A percentile compares a stretch with the other conserved stretches of the same genome.
phyloP scores from a whole-genome alignment of 257 asterid genomes.

The Eucommia ulmoides region DNA sequence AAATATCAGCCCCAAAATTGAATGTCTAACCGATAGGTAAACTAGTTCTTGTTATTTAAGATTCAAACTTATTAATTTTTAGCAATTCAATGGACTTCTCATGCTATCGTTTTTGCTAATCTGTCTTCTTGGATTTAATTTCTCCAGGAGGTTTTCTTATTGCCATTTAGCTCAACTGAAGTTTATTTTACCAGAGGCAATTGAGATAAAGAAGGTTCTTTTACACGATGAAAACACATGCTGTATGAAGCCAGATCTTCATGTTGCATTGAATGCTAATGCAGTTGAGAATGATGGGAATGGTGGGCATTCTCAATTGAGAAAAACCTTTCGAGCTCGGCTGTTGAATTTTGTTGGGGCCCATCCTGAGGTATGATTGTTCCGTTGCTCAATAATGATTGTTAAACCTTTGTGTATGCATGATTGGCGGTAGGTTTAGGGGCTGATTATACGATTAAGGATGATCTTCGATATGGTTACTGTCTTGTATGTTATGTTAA shows the following conservation, averaged over 20 bases:
- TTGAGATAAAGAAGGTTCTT: conserved; percentile 50
- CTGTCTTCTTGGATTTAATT: background rate
- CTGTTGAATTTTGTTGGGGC: conserved; percentile 44
- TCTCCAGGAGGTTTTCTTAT: conserved; percentile 58
- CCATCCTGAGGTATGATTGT: conserved; percentile 56
- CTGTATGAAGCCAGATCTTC: conserved; percentile 68
- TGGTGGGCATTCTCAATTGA: conserved; percentile 24
- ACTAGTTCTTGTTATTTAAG: background rate
- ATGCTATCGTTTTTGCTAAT: background rate
- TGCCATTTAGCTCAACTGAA: conserved; percentile 20
- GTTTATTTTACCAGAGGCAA: conserved; percentile 3
- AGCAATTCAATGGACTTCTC: background rate
- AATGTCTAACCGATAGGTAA: conserved; percentile 67
- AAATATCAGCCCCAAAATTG: conserved; percentile 48
- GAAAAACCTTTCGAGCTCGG: conserved; percentile 53
- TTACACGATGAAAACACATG: conserved; percentile 50
- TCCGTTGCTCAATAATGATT: background rate
- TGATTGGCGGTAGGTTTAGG: no score
- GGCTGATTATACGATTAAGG: no score
- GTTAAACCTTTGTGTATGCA: background rate
- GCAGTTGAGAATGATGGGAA: conserved; percentile 25
- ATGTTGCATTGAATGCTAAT: conserved; percentile 22
- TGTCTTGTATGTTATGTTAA: background rate
- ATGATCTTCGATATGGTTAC: background rate
- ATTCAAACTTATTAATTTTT: background rate